These are phyloP conservation scores for Trichosporon sp. DNA, from an alignment of 1,284 basidiomycete species.

Conservation along the genomic window DNA sequence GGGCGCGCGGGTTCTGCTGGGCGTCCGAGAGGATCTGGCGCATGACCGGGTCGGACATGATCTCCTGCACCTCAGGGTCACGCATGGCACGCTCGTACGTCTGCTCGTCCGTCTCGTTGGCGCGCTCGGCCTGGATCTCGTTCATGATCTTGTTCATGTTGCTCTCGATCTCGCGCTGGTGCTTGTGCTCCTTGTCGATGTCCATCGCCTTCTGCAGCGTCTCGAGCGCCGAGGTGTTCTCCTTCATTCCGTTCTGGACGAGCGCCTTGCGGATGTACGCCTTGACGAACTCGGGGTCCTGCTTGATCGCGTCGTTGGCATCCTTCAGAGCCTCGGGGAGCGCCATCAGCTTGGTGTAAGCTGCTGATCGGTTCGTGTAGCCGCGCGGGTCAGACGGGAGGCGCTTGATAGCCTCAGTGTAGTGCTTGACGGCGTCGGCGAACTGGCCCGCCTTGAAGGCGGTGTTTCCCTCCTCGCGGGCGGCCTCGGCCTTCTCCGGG, in stretches of 20 bases:
- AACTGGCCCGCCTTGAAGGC: conserved; percentile 90
- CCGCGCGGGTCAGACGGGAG: conserved; percentile 83
- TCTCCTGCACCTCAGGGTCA: conserved; percentile 85
- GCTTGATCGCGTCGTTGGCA: conserved; percentile 84
- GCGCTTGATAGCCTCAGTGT: conserved; percentile 95
- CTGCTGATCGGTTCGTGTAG: conserved; percentile 95
- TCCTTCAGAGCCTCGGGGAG: conserved; percentile 96
- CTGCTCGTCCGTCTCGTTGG: conserved; percentile 86
- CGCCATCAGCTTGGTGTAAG: conserved; percentile 91
- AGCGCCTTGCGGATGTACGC: conserved; percentile 92
- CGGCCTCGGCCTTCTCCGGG: conserved; percentile 74
- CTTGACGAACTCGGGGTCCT: conserved; percentile 87
- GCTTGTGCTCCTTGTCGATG: conserved; percentile 70
- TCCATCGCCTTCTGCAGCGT: conserved; percentile 69
- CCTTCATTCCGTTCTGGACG: conserved; percentile 85
- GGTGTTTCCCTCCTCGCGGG: conserved; percentile 86
- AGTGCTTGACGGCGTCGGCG: conserved; percentile 84
- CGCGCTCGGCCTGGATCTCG: conserved; percentile 75
- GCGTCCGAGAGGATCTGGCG: conserved; percentile 93
- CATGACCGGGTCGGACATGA: conserved; percentile 61
- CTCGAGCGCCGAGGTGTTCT: conserved; percentile 79
- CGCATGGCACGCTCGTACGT: conserved; percentile 90
- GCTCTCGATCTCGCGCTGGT: conserved; percentile 71
- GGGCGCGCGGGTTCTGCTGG: conserved; percentile 78
- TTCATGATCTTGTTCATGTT: conserved; percentile 75